Conservation (phyloP, 805 yeast species). For the Tetrapisispora namnaoensis region DNA sequence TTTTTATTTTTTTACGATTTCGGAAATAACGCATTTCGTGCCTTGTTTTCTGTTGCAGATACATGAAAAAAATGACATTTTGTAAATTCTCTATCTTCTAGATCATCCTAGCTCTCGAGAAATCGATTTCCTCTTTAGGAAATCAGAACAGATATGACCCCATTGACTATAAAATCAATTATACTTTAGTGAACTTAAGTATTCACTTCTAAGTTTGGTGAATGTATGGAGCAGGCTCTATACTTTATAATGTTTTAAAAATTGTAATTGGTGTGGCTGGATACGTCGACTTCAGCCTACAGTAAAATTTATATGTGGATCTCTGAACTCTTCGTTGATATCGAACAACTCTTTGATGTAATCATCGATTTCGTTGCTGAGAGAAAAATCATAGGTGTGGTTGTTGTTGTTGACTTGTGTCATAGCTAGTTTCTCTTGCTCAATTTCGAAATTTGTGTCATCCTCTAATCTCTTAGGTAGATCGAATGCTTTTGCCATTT, state of each 20-base stretch:
- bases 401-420: constrained; percentile 22
- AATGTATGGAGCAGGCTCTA: too few relatives aligned
- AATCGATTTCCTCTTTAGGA: too few relatives aligned
- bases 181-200: too few relatives aligned
- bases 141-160: too few relatives aligned
- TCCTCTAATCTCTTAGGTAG: constrained; percentile 17
- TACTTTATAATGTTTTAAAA: too few relatives aligned
- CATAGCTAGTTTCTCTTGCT: constrained; percentile 18
- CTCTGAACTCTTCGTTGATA: neutral
- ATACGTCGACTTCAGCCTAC: neutral
- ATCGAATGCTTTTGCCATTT: constrained; percentile 19
- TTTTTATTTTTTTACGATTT: neutral
- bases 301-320: neutral
- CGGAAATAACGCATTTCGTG: too few relatives aligned
- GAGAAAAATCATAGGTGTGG: constrained; percentile 27
- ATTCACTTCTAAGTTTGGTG: too few relatives aligned
- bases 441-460: constrained; percentile 17
- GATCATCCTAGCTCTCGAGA: too few relatives aligned
- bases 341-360: constrained; percentile 27
- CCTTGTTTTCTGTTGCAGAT: neutral
- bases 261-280: too few relatives aligned
- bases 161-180: too few relatives aligned
- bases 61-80: neutral
- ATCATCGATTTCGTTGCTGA: constrained; percentile 30
- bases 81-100: too few relatives aligned